Conservation (phyloP, 1,284 basidiomycete genomes). For the Marasmius sp. region DNA sequence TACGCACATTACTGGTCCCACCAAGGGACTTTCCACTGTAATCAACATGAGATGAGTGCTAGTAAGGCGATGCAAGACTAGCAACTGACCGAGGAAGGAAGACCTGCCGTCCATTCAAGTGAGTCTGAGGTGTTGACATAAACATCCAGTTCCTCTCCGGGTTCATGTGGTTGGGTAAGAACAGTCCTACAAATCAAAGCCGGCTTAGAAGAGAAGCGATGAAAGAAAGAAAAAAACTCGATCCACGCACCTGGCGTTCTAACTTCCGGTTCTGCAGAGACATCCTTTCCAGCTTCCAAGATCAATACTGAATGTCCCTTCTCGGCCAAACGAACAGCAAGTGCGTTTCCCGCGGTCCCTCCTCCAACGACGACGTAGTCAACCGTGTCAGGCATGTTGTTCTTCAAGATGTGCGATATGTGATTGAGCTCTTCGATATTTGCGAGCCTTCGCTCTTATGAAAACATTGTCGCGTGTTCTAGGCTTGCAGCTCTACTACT, state of each 20-base stretch:
- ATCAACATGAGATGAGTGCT: not conserved
- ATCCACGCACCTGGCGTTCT: not conserved
- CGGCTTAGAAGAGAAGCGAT: too few species aligned
- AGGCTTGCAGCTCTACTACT: too few species aligned
- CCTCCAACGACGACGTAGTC: not conserved
- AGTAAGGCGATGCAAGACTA: not conserved
- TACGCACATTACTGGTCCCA: not conserved
- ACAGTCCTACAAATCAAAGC: too few species aligned
- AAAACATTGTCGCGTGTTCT: too few species aligned
- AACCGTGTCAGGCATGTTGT: not conserved
- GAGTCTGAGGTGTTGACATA: not conserved
- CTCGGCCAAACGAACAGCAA: not conserved
- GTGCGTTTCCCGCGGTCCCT: not conserved
- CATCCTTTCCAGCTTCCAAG: not conserved
- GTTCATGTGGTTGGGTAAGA: not conserved
- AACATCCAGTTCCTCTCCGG: not conserved
- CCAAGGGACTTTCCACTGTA: not conserved
- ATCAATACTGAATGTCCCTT: not conserved
- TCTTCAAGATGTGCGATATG: not conserved
- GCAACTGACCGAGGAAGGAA: not conserved
- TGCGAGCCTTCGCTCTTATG: too few species aligned
- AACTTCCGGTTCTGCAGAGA: not conserved
- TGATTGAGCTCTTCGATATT: too few species aligned
- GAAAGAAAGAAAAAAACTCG: too few species aligned
- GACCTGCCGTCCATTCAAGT: not conserved